phyloP scores from a whole-genome alignment of 2,329 filamentous ascomycete genomes.

The Colletotrichum karsti region DNA sequence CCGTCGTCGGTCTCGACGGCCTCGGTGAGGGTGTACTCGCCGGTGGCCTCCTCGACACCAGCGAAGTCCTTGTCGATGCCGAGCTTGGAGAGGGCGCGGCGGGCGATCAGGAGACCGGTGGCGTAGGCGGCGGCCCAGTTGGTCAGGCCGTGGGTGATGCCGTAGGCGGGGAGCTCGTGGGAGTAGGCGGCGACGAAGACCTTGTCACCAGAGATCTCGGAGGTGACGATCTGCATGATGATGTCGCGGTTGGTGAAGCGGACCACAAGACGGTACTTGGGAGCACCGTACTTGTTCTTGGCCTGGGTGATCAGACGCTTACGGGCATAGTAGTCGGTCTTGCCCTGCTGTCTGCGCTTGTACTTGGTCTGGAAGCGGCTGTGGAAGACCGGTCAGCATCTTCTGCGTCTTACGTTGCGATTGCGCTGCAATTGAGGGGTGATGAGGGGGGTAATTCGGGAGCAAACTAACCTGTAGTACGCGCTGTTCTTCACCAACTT shows the following conservation, averaged over 20 bases:
- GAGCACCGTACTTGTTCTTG: constrained; percentile 99
- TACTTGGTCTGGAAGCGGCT: constrained; percentile 99
- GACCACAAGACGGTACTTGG: constrained; percentile 99
- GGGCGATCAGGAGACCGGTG: constrained; percentile 95
- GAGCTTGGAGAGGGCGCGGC: constrained; percentile 97
- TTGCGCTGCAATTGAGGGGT: neutral
- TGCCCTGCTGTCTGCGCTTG: constrained; percentile 93
- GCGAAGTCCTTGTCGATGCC: constrained; percentile 91
- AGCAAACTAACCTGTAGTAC: constrained; percentile 88
- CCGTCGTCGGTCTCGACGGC: constrained; percentile 89
- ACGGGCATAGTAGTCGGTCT: constrained; percentile 99
- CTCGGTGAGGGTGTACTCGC: constrained; percentile 96
- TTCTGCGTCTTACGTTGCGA: too few relatives aligned
- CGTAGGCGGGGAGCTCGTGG: constrained; percentile 98
- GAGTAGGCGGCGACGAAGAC: constrained; percentile 92
- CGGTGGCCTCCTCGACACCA: constrained; percentile 96
- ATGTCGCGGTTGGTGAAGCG: constrained; percentile 99
- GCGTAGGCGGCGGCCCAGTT: constrained; percentile 99
- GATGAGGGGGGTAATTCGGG: neutral
- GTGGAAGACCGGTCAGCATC: constrained; percentile 28
- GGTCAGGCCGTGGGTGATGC: constrained; percentile 97
- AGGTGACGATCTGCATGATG: constrained; percentile 95
- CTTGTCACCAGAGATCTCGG: constrained; percentile 98
- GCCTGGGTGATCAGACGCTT: constrained; percentile 99
- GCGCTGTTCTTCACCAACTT: constrained; percentile 97